Base-by-base conservation (phyloP, 73 alveolate genomes). In the Blepharisma japonicum region DNA sequence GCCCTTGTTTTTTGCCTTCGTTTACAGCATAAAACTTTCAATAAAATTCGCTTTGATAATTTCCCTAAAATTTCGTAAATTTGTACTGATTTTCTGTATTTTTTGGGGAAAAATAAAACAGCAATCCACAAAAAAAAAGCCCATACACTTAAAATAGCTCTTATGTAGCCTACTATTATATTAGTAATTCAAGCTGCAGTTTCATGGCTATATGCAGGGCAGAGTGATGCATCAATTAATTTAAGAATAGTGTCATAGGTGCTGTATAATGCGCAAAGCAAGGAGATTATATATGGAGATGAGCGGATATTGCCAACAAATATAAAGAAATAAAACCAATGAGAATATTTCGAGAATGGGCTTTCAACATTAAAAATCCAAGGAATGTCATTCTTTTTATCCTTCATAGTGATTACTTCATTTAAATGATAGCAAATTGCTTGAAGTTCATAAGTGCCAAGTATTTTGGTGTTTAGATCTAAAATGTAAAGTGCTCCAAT, bases 301-400 rank as follows among this genome's bases (percentile, higher is more conserved):
- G 47, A 14, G 38, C 74, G 14, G 5, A 61, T n/a, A 61, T 61
- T 61, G 18, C 74, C 74, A 2, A 61, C 11, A 61, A 61, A 61
- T 18, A 61, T 9, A 8, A 61, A 61, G 23, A 25, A 25, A 39
- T 61, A 61, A 25, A 20, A 61, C 14, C 23, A 25, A 61, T 61
- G 74, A 20, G 74, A 61, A 4, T 61, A 61, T 9, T 14, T 25
- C 0, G 74, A 61, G 23, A 61, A 61, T 9, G 38, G 3, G 74
- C 46, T 61, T 1, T 61, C 23, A 14, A 61, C 18, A 8, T 9
- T n/a, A 14, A 61, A 61, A 20, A 61, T 2, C 14, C 23, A n/a
- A 61, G 74, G 47, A 61, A 61, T 11, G 18, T 61, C 5, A 2
- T 18, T 9, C 14, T n/a, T 9, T 20, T 25, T 25, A 20, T 8